phyloP scores from a whole-genome alignment of 2,329 filamentous ascomycete genomes.

The Botrytis tulipae region DNA sequence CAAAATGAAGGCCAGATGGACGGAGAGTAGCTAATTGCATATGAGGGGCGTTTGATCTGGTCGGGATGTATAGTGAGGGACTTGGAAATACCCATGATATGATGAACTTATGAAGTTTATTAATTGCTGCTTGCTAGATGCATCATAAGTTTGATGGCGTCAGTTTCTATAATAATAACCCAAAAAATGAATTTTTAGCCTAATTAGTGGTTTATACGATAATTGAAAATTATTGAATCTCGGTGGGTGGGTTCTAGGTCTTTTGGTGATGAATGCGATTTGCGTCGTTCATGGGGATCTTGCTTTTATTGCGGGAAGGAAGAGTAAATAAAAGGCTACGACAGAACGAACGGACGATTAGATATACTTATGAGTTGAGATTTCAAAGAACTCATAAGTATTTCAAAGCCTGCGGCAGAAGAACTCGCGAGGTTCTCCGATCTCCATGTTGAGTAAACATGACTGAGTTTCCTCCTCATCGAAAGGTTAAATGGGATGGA shows the following conservation, averaged over 20 bases:
- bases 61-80: not conserved
- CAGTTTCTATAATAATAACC: not conserved
- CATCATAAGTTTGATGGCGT: not conserved
- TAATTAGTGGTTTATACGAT: not conserved
- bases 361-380: not conserved
- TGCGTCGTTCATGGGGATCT: not conserved
- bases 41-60: not conserved
- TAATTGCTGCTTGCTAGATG: not conserved
- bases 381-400: too few relatives aligned
- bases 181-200: not conserved
- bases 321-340: not conserved
- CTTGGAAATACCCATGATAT: constrained; percentile 1
- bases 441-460: not conserved
- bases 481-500: not conserved
- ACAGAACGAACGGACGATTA: not conserved
- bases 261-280: not conserved
- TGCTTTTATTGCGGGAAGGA: not conserved
- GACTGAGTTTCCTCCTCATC: accelerated
- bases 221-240: not conserved
- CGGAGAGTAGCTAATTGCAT: not conserved
- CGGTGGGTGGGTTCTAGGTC: not conserved
- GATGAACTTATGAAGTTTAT: not conserved
- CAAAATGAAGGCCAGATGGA: too few relatives aligned
- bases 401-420: not conserved
- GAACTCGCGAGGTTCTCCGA: too few relatives aligned